phyloP scores from a whole-genome alignment of 768 basidiomycete genomes.

The Asterophora lycoperdoides region DNA sequence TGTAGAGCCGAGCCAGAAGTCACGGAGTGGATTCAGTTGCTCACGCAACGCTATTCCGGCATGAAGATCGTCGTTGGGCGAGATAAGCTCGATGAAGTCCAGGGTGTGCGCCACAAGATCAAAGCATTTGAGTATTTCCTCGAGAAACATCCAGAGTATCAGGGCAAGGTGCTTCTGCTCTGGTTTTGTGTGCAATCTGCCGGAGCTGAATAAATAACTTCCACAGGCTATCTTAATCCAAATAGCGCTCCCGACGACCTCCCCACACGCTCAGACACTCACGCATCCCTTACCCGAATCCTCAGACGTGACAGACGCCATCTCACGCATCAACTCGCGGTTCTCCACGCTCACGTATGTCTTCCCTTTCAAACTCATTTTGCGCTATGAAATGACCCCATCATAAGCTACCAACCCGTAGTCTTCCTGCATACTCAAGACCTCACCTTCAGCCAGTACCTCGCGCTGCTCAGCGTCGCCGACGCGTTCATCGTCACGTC shows the following conservation, averaged over 20 bases:
- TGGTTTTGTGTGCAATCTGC: not conserved
- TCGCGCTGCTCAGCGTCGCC: conserved; percentile 75
- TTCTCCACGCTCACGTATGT: conserved; percentile 74
- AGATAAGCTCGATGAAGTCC: conserved; percentile 86
- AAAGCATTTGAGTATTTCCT: conserved; percentile 81
- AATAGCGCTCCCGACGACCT: conserved; percentile 79
- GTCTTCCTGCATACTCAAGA: conserved; percentile 85
- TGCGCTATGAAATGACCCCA: too few relatives aligned
- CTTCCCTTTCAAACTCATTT: not conserved
- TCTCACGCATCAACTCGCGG: conserved; percentile 76
- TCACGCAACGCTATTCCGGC: conserved; percentile 79
- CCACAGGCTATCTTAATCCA: conserved; percentile 75
- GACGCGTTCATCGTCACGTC: conserved; percentile 85
- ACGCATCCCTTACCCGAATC: conserved; percentile 14
- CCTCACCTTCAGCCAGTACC: conserved; percentile 80
- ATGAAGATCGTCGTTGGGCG: conserved; percentile 86
- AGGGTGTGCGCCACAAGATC: conserved; percentile 82
- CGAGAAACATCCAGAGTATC: conserved; percentile 73
- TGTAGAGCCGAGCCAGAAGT: conserved; percentile 71
- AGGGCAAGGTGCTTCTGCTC: conserved; percentile 51
- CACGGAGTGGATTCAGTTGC: conserved; percentile 71
- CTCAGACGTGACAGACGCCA: conserved; percentile 68
- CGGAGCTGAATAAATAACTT: too few relatives aligned
- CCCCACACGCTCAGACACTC: conserved; percentile 61
- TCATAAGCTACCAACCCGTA: conserved; percentile 58